phyloP scores from a whole-genome alignment of 805 yeast species.

The Yueomyces sinensis region DNA sequence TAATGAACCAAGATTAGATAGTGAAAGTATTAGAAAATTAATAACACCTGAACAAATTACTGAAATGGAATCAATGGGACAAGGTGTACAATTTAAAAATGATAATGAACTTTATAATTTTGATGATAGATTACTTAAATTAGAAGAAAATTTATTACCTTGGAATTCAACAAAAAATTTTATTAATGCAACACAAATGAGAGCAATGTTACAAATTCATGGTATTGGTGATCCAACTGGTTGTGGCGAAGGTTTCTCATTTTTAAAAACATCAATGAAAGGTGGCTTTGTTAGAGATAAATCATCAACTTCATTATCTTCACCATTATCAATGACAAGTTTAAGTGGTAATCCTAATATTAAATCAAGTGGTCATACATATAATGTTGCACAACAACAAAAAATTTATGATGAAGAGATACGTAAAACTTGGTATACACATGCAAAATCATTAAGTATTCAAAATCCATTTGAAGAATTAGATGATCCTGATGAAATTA shows the following conservation, averaged over 20 bases:
- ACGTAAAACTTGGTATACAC: conserved; percentile 78
- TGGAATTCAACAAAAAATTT: conserved; percentile 93
- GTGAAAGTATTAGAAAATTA: conserved; percentile 67
- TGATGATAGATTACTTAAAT: conserved; percentile 38
- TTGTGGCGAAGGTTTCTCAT: conserved; percentile 77
- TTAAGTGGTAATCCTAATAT: conserved; percentile 15
- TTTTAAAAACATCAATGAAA: conserved; percentile 85
- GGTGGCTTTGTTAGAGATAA: conserved; percentile 58
- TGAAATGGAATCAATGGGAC: conserved; percentile 81
- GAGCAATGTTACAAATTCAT: conserved; percentile 88
- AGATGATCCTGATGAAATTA: conserved; percentile 25
- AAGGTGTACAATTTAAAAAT: conserved; percentile 78
- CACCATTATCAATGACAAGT: conserved; percentile 1
- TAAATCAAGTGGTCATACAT: conserved; percentile 43
- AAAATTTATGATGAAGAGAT: conserved; percentile 87
- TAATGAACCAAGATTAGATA: conserved; percentile 52
- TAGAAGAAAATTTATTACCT: conserved; percentile 79
- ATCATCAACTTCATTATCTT: conserved; percentile 4
- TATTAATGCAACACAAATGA: conserved; percentile 87
- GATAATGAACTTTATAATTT: conserved; percentile 52
- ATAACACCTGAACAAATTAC: conserved; percentile 86
- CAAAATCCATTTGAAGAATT: conserved; percentile 26
- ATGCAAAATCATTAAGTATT: conserved; percentile 44
- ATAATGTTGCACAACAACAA: conserved; percentile 76
- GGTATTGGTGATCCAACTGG: conserved; percentile 96